phyloP scores from a whole-genome alignment of 2,329 filamentous ascomycete genomes.

The Orbilia quercus region DNA sequence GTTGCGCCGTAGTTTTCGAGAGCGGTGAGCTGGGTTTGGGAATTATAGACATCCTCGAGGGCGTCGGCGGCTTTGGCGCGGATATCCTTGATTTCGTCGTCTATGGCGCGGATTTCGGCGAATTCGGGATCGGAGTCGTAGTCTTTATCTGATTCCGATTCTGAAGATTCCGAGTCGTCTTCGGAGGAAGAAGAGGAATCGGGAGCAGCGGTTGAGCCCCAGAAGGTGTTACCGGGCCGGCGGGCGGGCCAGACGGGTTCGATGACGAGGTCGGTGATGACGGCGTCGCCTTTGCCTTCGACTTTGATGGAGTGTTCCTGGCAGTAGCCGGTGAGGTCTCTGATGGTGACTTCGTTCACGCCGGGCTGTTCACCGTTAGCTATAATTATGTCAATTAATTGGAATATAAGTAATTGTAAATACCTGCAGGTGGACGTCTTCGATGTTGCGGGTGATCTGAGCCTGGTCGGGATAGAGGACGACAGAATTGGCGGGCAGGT shows the following conservation, averaged over 20 bases:
- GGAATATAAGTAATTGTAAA: too few species aligned
- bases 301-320: conserved; percentile 72
- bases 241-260: conserved; percentile 65
- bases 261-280: conserved; percentile 73
- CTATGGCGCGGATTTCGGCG: conserved; percentile 56
- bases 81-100: conserved; percentile 58
- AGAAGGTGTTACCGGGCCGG: neutral
- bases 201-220: neutral
- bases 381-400: too few species aligned
- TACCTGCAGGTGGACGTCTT: conserved; percentile 58
- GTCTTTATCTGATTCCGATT: conserved; percentile 57
- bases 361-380: conserved; percentile 68
- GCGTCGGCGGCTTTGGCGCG: conserved; percentile 56
- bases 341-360: conserved; percentile 69
- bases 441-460: conserved; percentile 63
- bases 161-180: conserved; percentile 58
- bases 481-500: conserved; percentile 71
- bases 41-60: conserved; percentile 57
- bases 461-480: conserved; percentile 73
- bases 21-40: conserved; percentile 59
- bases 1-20: conserved; percentile 63
- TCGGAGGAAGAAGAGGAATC: conserved; percentile 16
- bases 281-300: conserved; percentile 67
- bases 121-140: conserved; percentile 60
- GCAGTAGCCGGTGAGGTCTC: conserved; percentile 68